Percentiles rank a stretch among this genome's conserved stretches.
phyloP scores from a whole-genome alignment of 257 asterid genomes.

The Fraxinus quadrangulata region DNA sequence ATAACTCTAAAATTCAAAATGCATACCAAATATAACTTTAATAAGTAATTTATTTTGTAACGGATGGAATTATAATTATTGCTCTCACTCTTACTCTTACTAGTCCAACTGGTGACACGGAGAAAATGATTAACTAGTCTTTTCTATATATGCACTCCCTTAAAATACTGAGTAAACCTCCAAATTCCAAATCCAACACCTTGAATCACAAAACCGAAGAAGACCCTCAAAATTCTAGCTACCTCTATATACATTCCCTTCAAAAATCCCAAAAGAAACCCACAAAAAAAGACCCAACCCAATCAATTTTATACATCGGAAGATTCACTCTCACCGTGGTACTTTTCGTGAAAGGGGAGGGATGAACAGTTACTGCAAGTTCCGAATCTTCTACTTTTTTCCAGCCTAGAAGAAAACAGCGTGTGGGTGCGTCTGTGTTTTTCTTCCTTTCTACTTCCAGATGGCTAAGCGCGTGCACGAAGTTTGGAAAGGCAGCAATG shows the following conservation, averaged over 20 bases:
- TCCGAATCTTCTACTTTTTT: constrained; percentile 58
- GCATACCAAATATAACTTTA: no score
- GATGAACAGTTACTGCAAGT: constrained; percentile 56
- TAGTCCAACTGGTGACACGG: neutral
- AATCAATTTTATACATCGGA: neutral
- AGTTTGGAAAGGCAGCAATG: constrained; percentile 98
- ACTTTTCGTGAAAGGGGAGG: constrained; percentile 12
- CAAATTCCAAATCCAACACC: neutral
- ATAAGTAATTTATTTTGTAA: neutral
- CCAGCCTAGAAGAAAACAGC: constrained; percentile 43
- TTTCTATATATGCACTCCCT: neutral
- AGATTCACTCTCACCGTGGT: no score
- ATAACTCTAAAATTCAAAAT: no score
- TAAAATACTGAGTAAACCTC: neutral
- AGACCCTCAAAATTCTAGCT: neutral
- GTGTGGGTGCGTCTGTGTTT: constrained; percentile 27
- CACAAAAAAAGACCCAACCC: neutral
- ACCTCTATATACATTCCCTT: neutral
- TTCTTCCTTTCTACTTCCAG: constrained; percentile 33
- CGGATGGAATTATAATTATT: neutral
- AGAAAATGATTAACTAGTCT: neutral
- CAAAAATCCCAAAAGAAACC: constrained; percentile 3
- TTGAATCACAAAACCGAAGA: neutral
- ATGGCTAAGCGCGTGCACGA: constrained; percentile 94
- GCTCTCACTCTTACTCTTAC: neutral